Percentiles rank a stretch among this genome's conserved stretches.
These are phyloP conservation scores for Kluyveromyces marxianus DNA, from an alignment of 1,139 yeast genomes.

Conservation along the genomic window DNA sequence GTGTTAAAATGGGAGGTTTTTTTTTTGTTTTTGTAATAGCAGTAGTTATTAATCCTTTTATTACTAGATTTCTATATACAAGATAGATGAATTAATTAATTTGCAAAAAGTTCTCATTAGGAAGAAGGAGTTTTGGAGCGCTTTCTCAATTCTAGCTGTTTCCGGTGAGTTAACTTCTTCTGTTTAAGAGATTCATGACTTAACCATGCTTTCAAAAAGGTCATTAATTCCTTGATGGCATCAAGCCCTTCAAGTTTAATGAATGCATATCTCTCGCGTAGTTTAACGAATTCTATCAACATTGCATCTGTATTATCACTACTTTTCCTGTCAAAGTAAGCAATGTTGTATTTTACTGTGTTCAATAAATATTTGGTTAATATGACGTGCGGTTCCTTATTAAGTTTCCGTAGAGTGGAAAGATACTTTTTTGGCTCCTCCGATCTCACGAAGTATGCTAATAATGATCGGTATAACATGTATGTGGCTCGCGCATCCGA, in stretches of 20 bases:
- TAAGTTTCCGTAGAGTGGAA: conserved; percentile 18
- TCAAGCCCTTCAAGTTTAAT: conserved; percentile 16
- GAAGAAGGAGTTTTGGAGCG: neutral
- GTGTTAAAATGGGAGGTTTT: too few relatives aligned
- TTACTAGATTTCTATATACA: too few relatives aligned
- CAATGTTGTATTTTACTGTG: conserved; percentile 11
- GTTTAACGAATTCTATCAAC: conserved; percentile 7
- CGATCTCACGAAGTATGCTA: conserved; percentile 16
- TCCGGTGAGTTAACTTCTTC: neutral
- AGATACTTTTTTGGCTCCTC: conserved; percentile 14
- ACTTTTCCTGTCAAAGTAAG: conserved; percentile 11
- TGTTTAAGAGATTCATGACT: conserved; percentile 9
- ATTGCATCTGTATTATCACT: conserved; percentile 8
- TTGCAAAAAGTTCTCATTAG: neutral
- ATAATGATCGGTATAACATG: conserved; percentile 18
- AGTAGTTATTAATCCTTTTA: too few relatives aligned
- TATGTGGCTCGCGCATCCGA: conserved; percentile 15
- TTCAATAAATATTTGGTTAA: conserved; percentile 4
- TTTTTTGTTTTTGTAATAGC: too few relatives aligned
- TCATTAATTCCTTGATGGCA: conserved; percentile 11
- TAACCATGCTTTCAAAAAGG: conserved; percentile 12
- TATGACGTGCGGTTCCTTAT: conserved; percentile 10
- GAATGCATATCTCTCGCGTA: conserved; percentile 12
- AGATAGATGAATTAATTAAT: too few relatives aligned
- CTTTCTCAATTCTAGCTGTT: conserved; percentile 1